Percentiles rank a stretch among this genome's conserved stretches.
Evolutionary conservation across 2,329 filamentous ascomycete species (phyloP).

Genomic region (Botrytis fragariae): DNA sequence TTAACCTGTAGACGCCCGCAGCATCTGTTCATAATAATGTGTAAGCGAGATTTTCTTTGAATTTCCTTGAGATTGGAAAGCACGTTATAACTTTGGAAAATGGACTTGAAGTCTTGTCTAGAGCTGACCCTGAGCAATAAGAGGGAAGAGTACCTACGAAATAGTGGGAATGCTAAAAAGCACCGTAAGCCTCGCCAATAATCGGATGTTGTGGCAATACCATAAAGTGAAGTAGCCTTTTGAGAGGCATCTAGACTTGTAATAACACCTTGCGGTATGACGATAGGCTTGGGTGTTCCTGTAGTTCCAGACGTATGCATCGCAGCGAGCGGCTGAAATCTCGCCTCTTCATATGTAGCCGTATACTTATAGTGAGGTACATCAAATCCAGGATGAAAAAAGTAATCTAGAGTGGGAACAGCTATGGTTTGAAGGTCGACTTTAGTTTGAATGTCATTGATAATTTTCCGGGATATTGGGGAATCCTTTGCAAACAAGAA

Average conservation of each 20-base stretch:
- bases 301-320: constrained; percentile 24
- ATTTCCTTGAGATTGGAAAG: background rate
- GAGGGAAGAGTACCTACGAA: background rate
- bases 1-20: background rate
- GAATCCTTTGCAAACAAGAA: constrained; percentile 8
- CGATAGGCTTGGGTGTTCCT: constrained; percentile 22
- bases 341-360: constrained; percentile 31
- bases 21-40: background rate
- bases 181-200: background rate
- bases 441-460: background rate
- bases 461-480: background rate
- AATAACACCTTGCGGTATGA: constrained; percentile 17
- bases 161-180: constrained; percentile 19
- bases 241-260: constrained; percentile 13
- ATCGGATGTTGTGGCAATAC: background rate
- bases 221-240: background rate
- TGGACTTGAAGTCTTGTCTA: background rate
- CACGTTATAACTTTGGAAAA: background rate
- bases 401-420: constrained; percentile 2
- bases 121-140: background rate
- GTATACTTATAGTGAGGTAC: constrained; percentile 3
- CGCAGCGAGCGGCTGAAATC: constrained; percentile 7
- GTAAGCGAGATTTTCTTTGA: background rate
- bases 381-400: background rate
- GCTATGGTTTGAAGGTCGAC: background rate